Evolutionary conservation across 495 filamentous ascomycete species (phyloP), one percentile per base, ranked within the genome.

Genomic region (Podospora didyma): DNA sequence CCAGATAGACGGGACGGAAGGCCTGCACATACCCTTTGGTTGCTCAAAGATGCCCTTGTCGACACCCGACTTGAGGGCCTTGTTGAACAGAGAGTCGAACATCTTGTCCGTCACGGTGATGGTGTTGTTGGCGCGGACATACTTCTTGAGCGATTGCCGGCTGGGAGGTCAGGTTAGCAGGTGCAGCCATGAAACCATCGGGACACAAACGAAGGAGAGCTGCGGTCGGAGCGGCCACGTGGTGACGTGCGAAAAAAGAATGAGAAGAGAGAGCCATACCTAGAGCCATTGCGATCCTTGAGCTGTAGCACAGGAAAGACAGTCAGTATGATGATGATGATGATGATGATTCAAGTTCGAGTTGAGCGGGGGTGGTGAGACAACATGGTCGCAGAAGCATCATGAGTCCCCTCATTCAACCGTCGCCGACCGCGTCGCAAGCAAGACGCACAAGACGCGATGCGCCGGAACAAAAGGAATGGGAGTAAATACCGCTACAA

Each of bases 121-220:
- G 70, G 86, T 89, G 84, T 97, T 96, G 87, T 99, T 97, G 64
- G 89, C 85, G 73, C 83, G 82, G 67, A 99, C 89, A 79, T 97
- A 99, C 75, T 99, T 97, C 88, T 97, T 97, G 71, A 99, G 85
- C 24, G 89, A 88, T 73, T 92, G 88, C 63, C 94, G 95, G 77
- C 94, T 98, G 69, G 49, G 50, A 23, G 39, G 44, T 21, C 48
- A 42, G 51, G 68, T 75, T 65, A 77, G 81, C 72, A 66, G 63
- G 62, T 62, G 51, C 34, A 24, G 21, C 22, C 37, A 19, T 21
- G 35, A 46, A 51, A 44, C 37, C 51, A 59, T 51, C 16, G 20
- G 16, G 23, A 17, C 2, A 44, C 7, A 37, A 17, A 42, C 23
- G 16, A 39, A 22, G 46, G n/a, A 7, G 20, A n/a, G n/a, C 21